Conservation (phyloP, 2,329 filamentous ascomycete species). For the Coniochaeta pulveracea region DNA sequence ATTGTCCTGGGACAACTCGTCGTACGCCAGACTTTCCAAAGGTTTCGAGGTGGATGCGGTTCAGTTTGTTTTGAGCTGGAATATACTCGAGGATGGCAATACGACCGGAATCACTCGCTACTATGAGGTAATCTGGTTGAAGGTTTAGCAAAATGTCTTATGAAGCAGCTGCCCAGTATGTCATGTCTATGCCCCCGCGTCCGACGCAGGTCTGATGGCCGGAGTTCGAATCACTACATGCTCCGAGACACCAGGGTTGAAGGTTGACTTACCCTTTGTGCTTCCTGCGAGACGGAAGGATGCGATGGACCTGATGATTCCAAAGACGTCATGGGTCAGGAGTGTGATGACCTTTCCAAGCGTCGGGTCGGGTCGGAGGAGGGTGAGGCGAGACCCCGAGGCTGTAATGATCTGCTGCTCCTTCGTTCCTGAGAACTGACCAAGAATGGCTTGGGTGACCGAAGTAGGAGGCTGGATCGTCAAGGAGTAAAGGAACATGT, state of each 20-base stretch:
- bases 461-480: conserved; percentile 89
- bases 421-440: conserved; percentile 91
- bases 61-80: conserved; percentile 75
- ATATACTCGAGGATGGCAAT: conserved; percentile 92
- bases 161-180: background rate
- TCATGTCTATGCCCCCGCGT: background rate
- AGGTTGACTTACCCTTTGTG: conserved; percentile 72
- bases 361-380: conserved; percentile 75
- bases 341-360: conserved; percentile 80
- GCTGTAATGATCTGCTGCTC: conserved; percentile 96
- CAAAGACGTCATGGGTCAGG: conserved; percentile 88
- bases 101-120: conserved; percentile 89
- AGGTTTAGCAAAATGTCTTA: conserved; percentile 14
- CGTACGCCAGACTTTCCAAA: conserved; percentile 96
- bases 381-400: conserved; percentile 77
- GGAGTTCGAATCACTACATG: conserved; percentile 64
- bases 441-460: conserved; percentile 80
- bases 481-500: conserved; percentile 97
- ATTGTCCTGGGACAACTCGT: conserved; percentile 89
- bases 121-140: conserved; percentile 78
- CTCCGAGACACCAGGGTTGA: conserved; percentile 31
- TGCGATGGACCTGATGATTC: conserved; percentile 82
- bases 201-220: conserved; percentile 30
- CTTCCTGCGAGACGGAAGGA: conserved; percentile 88
- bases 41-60: conserved; percentile 86